Evolutionary conservation across 192 early-diverging fungal species (phyloP), one percentile per base, ranked within the genome.

Genomic region (Entophlyctis helioformis): DNA sequence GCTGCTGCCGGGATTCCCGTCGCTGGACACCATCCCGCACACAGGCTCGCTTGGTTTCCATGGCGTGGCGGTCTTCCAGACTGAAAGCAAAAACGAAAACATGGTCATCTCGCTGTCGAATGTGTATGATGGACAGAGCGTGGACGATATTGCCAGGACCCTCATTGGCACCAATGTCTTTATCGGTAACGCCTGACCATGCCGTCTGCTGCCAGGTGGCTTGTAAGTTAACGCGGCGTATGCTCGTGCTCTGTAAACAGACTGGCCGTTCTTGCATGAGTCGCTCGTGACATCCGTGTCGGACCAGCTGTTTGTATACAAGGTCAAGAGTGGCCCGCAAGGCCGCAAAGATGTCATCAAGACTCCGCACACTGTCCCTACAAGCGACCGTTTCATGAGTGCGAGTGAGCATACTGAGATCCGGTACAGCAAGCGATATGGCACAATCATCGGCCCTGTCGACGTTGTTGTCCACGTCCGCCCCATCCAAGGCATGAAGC

Each of bases 251-350:
- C 7, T 62, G 59, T 57, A 60, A n/a, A 55, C 69, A 47, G 63
- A 72, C 1, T 98, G 89, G 81, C 95, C 95, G 23, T 92, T 86
- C 50, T 60, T 96, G 45, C 71, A 68, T 47, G 93, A 98, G 52
- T 78, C 83, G 0, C 59, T 76, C 0, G 79, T 95, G 1, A 60
- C 78, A 11, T 72, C 74, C 21, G 73, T 98, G 12, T 77, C 77
- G 1, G 86, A 92, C 57, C 78, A 77, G 26, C 43, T 61, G 18
- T 76, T 72, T 53, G 60, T 54, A 35, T 85, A 84, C 48, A 64
- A 79, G 26, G 36, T 80, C 20, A 53, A 59, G 16, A 28, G 62
- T 9, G 50, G 39, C 5, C 50, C 46, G 32, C 26, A 12, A 15
- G 48, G 46, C 21, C 46, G 48, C 4, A 12, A 37, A 8, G 60